Evolutionary conservation across 225 moss, liverwort and hornwort species (phyloP).

Genomic region (Lunularia cruciata): DNA sequence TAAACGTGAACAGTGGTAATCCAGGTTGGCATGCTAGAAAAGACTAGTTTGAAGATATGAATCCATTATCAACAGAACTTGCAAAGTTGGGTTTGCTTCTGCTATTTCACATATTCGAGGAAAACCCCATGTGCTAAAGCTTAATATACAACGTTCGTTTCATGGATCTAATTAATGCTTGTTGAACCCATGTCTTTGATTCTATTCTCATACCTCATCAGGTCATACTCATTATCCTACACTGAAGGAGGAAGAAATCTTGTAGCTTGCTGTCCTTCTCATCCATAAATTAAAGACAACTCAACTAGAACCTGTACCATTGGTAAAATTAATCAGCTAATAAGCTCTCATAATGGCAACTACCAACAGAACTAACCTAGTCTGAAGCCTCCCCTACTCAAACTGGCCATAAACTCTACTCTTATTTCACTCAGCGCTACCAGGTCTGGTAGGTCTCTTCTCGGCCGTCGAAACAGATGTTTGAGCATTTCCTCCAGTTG

Average conservation of each 20-base stretch:
- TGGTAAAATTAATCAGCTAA: constrained; percentile 2
- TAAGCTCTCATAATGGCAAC: background rate
- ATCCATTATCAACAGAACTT: no score
- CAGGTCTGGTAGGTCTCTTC: constrained; percentile 57
- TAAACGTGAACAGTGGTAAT: no score
- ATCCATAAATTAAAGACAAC: background rate
- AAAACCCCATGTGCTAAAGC: background rate
- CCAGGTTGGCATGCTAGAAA: no score
- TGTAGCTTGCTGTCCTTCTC: background rate
- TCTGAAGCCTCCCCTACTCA: background rate
- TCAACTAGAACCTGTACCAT: background rate
- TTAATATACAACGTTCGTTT: background rate
- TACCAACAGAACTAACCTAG: constrained; percentile 4
- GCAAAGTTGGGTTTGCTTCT: background rate
- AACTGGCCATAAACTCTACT: constrained; percentile 14
- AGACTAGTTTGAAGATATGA: no score
- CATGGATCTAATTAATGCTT: background rate
- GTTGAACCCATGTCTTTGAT: no score
- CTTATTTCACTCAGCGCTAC: constrained; percentile 29
- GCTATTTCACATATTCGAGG: background rate
- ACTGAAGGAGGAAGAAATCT: background rate
- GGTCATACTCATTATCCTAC: background rate
- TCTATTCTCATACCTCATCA: background rate
- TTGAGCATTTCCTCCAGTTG: constrained; percentile 30
- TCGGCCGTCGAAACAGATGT: constrained; percentile 58